Conservation (phyloP, 805 yeast species). For the Pichia occidentalis region DNA sequence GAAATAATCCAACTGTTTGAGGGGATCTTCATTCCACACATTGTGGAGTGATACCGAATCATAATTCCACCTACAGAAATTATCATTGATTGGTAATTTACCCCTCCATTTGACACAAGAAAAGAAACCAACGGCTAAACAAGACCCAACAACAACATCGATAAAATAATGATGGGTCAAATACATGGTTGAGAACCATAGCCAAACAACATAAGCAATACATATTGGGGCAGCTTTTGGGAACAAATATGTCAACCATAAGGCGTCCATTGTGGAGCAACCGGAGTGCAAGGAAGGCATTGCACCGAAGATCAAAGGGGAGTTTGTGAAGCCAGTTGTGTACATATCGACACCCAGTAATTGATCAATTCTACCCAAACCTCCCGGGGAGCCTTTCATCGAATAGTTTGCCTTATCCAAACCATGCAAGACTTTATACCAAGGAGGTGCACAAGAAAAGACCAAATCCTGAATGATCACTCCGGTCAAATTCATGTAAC, state of each 20-base stretch:
- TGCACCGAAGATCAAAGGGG: conserved; percentile 87
- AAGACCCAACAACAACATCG: conserved; percentile 90
- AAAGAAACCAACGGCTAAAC: conserved; percentile 67
- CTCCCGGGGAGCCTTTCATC: conserved; percentile 95
- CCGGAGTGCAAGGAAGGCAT: conserved; percentile 84
- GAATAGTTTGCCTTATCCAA: conserved; percentile 83
- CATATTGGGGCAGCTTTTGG: conserved; percentile 64
- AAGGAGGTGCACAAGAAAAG: conserved; percentile 95
- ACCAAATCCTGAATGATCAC: conserved; percentile 66
- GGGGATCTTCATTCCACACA: conserved; percentile 20
- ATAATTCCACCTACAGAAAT: conserved; percentile 44
- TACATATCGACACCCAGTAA: conserved; percentile 77
- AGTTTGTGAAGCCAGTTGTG: conserved; percentile 71
- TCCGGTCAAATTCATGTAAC: conserved; percentile 86
- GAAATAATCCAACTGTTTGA: conserved; percentile 10
- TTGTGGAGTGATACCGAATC: conserved; percentile 12
- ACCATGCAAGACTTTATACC: conserved; percentile 86
- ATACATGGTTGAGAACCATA: conserved; percentile 99
- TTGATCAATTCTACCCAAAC: conserved; percentile 78
- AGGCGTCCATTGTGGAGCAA: conserved; percentile 87
- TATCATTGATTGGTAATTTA: conserved; percentile 48
- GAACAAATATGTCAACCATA: conserved; percentile 77
- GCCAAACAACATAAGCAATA: conserved; percentile 77
- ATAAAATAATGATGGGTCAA: conserved; percentile 94
- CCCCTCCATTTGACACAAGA: conserved; percentile 54